Evolutionary conservation across 148 eudicot genomes (phyloP), one percentile per base, ranked within the genome.

Genomic region (Camellia japonica): DNA sequence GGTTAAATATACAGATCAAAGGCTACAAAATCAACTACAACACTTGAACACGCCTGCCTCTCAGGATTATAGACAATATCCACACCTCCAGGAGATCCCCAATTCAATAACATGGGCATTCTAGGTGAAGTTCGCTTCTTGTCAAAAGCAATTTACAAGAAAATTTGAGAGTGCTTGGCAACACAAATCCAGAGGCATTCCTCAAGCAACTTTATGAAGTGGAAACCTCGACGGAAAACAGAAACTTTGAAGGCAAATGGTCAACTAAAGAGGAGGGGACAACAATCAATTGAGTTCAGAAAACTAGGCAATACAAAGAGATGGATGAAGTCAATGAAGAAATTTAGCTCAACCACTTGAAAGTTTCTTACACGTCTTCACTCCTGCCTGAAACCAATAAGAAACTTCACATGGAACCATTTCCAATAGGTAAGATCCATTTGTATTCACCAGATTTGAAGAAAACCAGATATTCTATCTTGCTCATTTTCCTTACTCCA

Each of bases 371-470:
- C 2, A 46, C 19, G 13, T 49, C 79, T 64, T 23, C 30, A 76
- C 42, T 52, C 76, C n/a, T 19, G 16, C 51, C 72, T 62, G 20
- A 20, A 64, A 46, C 61, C 30, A 52, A 76, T 14, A 3, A 76
- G 46, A 47, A 62, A 76, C 59, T 20, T 64, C 69, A 76, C 71
- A 76, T 23, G 12, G 79, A 43, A 76, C 11, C 61, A 61, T 43
- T 75, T 61, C 30, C 44, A 63, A 49, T 15, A 4, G 9, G 80
- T 67, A 20, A 20, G 19, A 4, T 67, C 70, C 30, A 49, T 52
- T 52, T 13, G 54, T 78, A 14, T 46, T 49, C 80, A 66, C 80
- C 80, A 77, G 70, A 78, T 63, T 38, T 65, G 46, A 41, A 38
- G 52, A 62, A 52, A 18, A 67, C 46, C 63, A 38, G 19, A 55